Conservation (phyloP, 257 asterid species). For the Petunia secreta region DNA sequence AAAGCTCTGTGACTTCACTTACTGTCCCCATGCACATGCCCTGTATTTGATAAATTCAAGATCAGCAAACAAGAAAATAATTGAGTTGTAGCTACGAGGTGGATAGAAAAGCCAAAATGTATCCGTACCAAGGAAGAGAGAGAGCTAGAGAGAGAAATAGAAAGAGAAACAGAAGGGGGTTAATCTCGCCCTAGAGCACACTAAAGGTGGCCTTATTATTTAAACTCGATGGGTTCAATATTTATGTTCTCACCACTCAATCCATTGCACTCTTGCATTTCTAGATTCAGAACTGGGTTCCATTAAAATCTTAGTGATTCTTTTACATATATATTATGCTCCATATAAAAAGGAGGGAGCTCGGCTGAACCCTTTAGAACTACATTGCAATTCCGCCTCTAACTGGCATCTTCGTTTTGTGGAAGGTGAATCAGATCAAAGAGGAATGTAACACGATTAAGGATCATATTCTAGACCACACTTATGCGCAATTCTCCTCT, state of each 20-base stretch:
- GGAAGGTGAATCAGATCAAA: too few species aligned
- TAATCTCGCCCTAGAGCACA: neutral
- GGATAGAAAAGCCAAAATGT: neutral
- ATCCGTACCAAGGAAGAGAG: neutral
- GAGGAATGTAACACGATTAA: too few species aligned
- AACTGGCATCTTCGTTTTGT: too few species aligned
- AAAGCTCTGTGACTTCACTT: neutral
- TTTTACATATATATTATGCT: too few species aligned
- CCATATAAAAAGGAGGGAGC: too few species aligned
- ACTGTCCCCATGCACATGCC: conserved; percentile 38
- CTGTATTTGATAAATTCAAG: conserved; percentile 19
- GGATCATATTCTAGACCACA: too few species aligned
- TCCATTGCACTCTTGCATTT: neutral
- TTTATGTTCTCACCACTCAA: conserved; percentile 1
- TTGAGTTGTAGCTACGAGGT: neutral
- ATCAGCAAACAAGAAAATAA: conserved; percentile 21
- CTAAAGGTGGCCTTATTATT: neutral
- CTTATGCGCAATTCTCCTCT: too few species aligned
- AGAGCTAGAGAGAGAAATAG: neutral
- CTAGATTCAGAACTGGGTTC: neutral
- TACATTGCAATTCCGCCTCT: too few species aligned
- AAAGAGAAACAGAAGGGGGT: neutral
- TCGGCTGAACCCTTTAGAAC: too few species aligned
- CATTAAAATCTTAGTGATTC: neutral
- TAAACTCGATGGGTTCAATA: conserved; percentile 5